phyloP scores from a whole-genome alignment of 2,329 filamentous ascomycete species.

The Rugonectria rugulosa region DNA sequence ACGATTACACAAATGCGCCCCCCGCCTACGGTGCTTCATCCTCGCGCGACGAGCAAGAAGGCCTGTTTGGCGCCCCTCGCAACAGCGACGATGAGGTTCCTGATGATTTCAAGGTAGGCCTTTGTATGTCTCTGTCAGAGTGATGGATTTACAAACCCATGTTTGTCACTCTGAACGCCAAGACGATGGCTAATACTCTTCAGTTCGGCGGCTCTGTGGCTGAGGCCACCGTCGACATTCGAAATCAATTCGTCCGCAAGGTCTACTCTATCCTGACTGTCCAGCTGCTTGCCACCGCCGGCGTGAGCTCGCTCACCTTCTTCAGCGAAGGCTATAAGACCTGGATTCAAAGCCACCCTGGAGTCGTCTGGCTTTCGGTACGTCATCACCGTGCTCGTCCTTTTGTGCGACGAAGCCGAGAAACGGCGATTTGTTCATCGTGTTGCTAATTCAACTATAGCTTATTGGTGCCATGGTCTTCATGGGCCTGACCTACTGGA shows the following conservation, averaged over 20 bases:
- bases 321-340: slow-evolving; percentile 78
- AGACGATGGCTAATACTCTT: slow-evolving; percentile 27
- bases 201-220: slow-evolving; percentile 92
- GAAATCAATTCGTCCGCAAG: slow-evolving; percentile 96
- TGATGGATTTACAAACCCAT: not conserved
- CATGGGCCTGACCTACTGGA: slow-evolving; percentile 91
- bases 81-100: slow-evolving; percentile 89
- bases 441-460: slow-evolving; percentile 45
- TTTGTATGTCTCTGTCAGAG: not conserved
- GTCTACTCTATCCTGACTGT: slow-evolving; percentile 98
- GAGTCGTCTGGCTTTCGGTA: slow-evolving; percentile 85
- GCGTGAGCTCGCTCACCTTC: slow-evolving; percentile 85
- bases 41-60: slow-evolving; percentile 58
- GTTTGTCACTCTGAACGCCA: not conserved
- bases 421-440: no score
- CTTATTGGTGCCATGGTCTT: slow-evolving; percentile 84
- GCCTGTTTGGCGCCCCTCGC: slow-evolving; percentile 74
- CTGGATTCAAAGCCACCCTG: slow-evolving; percentile 87
- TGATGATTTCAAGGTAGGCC: slow-evolving; percentile 89
- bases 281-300: slow-evolving; percentile 85
- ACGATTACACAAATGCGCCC: slow-evolving; percentile 81
- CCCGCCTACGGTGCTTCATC: slow-evolving; percentile 75
- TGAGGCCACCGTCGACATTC: slow-evolving; percentile 93
- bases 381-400: slow-evolving; percentile 37
- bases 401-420: not conserved